phyloP scores from a whole-genome alignment of 2,329 filamentous ascomycete genomes.

The Colletotrichum sp. region DNA sequence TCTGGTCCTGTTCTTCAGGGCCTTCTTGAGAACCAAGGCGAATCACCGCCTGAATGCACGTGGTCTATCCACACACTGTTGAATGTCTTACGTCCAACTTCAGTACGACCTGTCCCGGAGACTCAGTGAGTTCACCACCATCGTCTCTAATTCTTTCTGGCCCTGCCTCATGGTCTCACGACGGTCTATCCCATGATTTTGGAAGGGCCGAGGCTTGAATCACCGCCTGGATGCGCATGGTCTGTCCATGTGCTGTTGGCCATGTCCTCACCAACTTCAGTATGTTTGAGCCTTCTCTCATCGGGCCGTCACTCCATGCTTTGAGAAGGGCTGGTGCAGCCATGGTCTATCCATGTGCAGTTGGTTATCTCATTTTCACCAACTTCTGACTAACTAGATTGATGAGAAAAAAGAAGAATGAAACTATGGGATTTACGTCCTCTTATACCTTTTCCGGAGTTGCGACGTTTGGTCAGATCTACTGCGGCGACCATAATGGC shows the following conservation, averaged over 20 bases:
- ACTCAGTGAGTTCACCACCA: background rate
- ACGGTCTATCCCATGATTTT: background rate
- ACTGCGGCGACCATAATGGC: background rate
- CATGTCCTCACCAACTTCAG: background rate
- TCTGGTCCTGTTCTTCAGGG: background rate
- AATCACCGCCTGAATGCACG: background rate
- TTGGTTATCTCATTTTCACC: background rate
- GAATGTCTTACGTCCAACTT: background rate
- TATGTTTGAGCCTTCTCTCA: background rate
- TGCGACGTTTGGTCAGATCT: background rate
- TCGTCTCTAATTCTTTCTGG: background rate
- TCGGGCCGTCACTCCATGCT: background rate
- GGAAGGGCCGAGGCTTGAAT: background rate
- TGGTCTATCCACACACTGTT: background rate
- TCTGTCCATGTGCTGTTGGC: background rate
- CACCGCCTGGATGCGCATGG: background rate
- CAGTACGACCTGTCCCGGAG: background rate
- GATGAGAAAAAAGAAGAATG: background rate
- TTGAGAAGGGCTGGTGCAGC: fast-evolving
- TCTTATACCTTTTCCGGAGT: background rate
- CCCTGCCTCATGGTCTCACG: background rate
- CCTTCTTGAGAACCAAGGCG: background rate
- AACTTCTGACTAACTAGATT: background rate
- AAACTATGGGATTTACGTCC: fast-evolving
- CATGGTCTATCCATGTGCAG: background rate